phyloP scores from a whole-genome alignment of 495 filamentous ascomycete genomes.

The Rusavskia elegans region DNA sequence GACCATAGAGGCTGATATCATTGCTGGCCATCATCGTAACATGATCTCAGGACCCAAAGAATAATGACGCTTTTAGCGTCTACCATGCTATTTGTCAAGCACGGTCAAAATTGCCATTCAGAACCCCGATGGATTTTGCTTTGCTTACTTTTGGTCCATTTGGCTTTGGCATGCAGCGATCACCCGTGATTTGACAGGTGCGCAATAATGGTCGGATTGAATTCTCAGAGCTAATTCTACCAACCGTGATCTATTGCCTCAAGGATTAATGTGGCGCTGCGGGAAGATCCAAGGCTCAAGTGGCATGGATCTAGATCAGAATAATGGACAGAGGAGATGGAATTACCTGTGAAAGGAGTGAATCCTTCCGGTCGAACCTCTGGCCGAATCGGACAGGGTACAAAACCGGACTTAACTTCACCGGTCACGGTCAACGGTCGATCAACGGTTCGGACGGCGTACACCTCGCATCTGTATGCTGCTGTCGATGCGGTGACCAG shows the following conservation, averaged over 20 bases:
- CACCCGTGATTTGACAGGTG: too few species aligned
- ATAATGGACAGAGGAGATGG: neutral
- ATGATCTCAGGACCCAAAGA: neutral
- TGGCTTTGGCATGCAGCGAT: too few species aligned
- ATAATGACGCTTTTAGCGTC: neutral
- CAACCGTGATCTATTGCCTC: too few species aligned
- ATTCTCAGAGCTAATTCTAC: too few species aligned
- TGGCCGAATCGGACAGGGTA: neutral
- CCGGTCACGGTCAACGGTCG: neutral
- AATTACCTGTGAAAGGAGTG: neutral
- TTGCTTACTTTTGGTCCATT: too few species aligned
- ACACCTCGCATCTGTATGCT: too few species aligned
- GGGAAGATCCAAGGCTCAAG: neutral
- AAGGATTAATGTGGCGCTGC: too few species aligned
- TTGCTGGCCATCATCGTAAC: neutral
- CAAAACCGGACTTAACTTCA: neutral
- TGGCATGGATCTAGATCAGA: neutral
- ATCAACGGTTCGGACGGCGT: too few species aligned
- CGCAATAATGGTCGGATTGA: too few species aligned
- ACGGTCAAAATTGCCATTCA: too few species aligned
- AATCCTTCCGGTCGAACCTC: neutral
- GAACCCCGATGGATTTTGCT: too few species aligned
- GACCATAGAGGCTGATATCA: slow-evolving; percentile 24
- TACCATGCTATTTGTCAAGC: too few species aligned
- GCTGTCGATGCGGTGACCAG: neutral